Conservation (phyloP, 208 protist species). For the Acanthamoeba lenticulata region DNA sequence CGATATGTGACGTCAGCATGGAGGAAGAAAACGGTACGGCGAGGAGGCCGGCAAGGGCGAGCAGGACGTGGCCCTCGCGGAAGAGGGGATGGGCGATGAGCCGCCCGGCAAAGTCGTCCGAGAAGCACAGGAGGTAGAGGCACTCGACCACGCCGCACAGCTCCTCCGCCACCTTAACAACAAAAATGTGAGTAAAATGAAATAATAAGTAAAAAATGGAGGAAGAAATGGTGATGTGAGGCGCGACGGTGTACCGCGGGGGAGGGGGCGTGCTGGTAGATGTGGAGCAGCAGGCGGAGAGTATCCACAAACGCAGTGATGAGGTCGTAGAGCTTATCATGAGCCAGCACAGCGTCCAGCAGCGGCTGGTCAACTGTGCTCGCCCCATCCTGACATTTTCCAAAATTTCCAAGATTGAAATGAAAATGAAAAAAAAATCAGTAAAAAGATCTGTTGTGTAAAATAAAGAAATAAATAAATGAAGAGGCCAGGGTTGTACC, state of each 20-base stretch:
- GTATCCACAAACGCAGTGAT: not conserved
- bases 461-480: not conserved
- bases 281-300: not conserved
- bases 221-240: not conserved
- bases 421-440: not conserved
- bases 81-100: not conserved
- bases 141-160: not conserved
- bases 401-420: not conserved
- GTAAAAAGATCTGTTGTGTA: not conserved
- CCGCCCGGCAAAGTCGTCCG: slow-evolving; percentile 18
- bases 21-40: not conserved
- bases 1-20: not conserved
- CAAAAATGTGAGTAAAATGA: not conserved
- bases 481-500: not conserved
- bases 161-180: not conserved
- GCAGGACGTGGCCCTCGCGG: not conserved
- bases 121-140: slow-evolving; percentile 30
- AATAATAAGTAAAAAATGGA: not conserved
- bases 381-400: not conserved
- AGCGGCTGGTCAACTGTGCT: not conserved
- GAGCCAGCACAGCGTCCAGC: not conserved
- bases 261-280: not conserved
- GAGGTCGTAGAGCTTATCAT: not conserved
- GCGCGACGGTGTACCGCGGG: not conserved
- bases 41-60: not conserved